Conservation (phyloP, 163 green algal genomes). For the Scenedesmus sp. region DNA sequence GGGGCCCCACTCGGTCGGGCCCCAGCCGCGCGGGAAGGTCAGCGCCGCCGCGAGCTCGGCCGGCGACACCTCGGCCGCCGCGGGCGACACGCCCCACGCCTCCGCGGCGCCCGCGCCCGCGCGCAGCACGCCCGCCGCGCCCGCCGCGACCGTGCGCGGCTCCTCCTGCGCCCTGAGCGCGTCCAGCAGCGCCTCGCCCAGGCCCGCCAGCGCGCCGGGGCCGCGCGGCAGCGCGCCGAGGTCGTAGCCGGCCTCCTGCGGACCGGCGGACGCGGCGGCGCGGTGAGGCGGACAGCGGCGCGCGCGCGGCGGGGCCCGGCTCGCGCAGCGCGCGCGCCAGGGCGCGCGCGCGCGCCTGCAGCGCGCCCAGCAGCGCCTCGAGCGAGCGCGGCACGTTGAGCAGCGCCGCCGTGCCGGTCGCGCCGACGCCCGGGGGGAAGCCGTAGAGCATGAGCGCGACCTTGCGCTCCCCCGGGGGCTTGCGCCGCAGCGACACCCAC, state of each 20-base stretch:
- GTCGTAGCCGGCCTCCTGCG: constrained; percentile 71
- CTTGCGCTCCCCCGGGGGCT: constrained; percentile 64
- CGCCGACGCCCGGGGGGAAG: constrained; percentile 95
- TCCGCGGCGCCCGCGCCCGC: constrained; percentile 54
- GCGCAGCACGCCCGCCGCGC: constrained; percentile 51
- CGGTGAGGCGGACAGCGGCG: too few relatives aligned
- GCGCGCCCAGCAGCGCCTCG: constrained; percentile 55
- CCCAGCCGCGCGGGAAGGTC: constrained; percentile 80
- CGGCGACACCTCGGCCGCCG: constrained; percentile 65
- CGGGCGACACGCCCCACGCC: constrained; percentile 52
- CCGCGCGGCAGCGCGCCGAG: constrained; percentile 51
- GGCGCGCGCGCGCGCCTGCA: constrained; percentile 15
- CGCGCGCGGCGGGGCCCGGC: too few relatives aligned
- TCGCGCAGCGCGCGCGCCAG: too few relatives aligned
- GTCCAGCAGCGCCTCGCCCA: constrained; percentile 55
- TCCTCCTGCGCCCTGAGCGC: constrained; percentile 66
- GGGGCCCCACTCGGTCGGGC: constrained; percentile 93
- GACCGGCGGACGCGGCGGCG: background rate
- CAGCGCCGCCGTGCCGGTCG: constrained; percentile 93
- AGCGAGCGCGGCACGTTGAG: constrained; percentile 95
- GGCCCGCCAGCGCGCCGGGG: constrained; percentile 21
- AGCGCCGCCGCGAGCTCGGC: constrained; percentile 71
- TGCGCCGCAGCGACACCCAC: constrained; percentile 49
- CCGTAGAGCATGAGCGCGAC: constrained; percentile 90
- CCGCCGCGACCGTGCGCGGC: constrained; percentile 57